phyloP scores from a whole-genome alignment of 352 stramenopile species.

The Phytopythium boreale region DNA sequence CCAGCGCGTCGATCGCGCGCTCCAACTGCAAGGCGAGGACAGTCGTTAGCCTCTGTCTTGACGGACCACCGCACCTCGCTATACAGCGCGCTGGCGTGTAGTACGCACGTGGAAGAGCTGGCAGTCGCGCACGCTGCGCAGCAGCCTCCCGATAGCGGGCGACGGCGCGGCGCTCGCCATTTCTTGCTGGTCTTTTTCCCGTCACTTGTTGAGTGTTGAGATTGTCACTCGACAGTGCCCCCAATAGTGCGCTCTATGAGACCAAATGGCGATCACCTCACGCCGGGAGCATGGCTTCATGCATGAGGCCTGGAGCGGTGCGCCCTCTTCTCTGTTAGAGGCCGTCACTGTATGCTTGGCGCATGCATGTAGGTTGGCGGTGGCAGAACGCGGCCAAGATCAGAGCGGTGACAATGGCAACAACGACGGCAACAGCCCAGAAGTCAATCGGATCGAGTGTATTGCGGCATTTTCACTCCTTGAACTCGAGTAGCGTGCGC shows the following conservation, averaged over 20 bases:
- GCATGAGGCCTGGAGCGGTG: not conserved
- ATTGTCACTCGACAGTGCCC: not conserved
- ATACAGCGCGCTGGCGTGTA: not conserved
- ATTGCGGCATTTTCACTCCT: constrained; percentile 38
- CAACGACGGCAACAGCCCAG: not conserved
- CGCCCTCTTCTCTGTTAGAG: not conserved
- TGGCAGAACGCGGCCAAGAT: not conserved
- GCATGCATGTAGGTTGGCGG: not conserved
- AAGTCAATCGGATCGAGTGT: not conserved
- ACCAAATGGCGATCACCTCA: not conserved
- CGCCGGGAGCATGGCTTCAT: not conserved
- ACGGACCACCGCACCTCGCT: not conserved
- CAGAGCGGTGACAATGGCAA: not conserved
- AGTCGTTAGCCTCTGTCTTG: not conserved
- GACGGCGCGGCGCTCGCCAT: constrained; percentile 19
- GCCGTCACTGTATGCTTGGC: not conserved
- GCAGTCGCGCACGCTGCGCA: constrained; percentile 36
- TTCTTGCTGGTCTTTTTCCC: constrained; percentile 10
- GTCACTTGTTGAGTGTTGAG: not conserved
- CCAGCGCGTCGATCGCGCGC: constrained; percentile 26
- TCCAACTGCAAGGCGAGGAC: constrained; percentile 24
- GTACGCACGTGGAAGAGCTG: constrained; percentile 40
- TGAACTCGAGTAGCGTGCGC: constrained; percentile 83
- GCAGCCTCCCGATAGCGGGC: constrained; percentile 22
- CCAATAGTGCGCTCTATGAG: not conserved